These are phyloP conservation scores for Leavenworthia alabamica DNA, from an alignment of 345 rosid species.

Conservation along the genomic window DNA sequence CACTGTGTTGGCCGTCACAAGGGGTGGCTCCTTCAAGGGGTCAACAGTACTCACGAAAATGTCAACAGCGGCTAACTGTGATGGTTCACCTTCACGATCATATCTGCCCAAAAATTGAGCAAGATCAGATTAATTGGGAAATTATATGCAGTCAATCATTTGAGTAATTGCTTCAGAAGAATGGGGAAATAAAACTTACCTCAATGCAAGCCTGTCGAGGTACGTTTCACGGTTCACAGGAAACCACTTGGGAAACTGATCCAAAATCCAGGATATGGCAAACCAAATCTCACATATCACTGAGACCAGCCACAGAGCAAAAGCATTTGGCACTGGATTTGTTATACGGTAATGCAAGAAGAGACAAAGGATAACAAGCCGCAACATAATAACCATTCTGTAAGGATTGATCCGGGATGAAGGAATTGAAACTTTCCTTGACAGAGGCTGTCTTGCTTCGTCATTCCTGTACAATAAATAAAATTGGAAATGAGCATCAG, in stretches of 20 bases:
- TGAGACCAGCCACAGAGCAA: slow-evolving; percentile 76
- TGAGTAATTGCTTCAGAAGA: neutral
- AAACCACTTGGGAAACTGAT: slow-evolving; percentile 95
- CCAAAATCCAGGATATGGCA: slow-evolving; percentile 93
- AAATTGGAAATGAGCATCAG: neutral
- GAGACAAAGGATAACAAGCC: slow-evolving; percentile 69
- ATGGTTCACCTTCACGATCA: slow-evolving; percentile 86
- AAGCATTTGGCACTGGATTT: slow-evolving; percentile 83
- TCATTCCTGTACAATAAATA: slow-evolving; percentile 52
- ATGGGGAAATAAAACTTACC: slow-evolving; percentile 36
- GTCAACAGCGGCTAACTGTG: slow-evolving; percentile 86
- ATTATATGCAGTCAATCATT: neutral
- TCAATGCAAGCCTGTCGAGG: slow-evolving; percentile 83
- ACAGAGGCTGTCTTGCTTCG: slow-evolving; percentile 95
- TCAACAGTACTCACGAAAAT: slow-evolving; percentile 96
- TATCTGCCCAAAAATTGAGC: slow-evolving; percentile 42
- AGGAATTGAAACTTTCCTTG: slow-evolving; percentile 84
- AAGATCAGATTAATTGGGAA: neutral
- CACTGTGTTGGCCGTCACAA: slow-evolving; percentile 90
- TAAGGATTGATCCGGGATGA: slow-evolving; percentile 92
- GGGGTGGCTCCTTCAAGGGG: slow-evolving; percentile 94
- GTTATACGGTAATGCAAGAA: slow-evolving; percentile 90
- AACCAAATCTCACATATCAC: slow-evolving; percentile 98
- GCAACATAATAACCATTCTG: slow-evolving; percentile 87
- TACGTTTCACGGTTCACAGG: slow-evolving; percentile 93